Base-by-base conservation (phyloP, 2,329 filamentous ascomycete species). In the Epicoccum nigrum region DNA sequence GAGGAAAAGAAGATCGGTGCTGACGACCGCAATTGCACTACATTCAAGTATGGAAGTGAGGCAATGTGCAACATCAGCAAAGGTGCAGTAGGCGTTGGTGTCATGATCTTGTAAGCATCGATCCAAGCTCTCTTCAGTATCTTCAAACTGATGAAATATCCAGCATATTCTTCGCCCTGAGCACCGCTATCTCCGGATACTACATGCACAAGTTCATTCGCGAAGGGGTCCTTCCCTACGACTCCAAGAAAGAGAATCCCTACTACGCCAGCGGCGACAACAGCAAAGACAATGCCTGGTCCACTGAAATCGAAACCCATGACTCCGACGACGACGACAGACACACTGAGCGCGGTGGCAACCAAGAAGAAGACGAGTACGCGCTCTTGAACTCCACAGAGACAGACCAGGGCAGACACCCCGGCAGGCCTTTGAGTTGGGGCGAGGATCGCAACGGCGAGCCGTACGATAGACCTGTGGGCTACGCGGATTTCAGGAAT, bases 21-120 rank as follows among this genome's bases (percentile, higher is more conserved):
- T n/a, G 62, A 71, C 17, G 73, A 76, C 25, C 74, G 72, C 16
- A 80, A 80, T 32, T 84, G 82, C 69, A 77, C 78, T 35, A 78
- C 76, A 3, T 85, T 83, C 67, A 77, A 75, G 9, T 85, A 79
- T 55, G 83, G 83, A 40, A 78, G 72, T 41, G 76, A 77, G 28
- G 69, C 71, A 34, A 85, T 83, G 64, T 86, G 84, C 74, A 79
- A 77, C 4, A 69, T 85, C 47, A 82, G 79, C 66, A 80, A 80
- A 44, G 81, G 79, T 2, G 79, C 79, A 3, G 79, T 81, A 15
- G 81, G 83, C 11, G 73, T 86, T 25, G 83, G 81, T 5, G 79
- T 83, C 23, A 71, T 85, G 21, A 75, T 86, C 51, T 85, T 80
- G 82, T 83, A 74, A 45, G 79, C n/a, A n/a, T n/a, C n/a, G n/a